Percentiles rank a stretch among this genome's conserved stretches.
phyloP scores from a whole-genome alignment of 495 filamentous ascomycete species.

The Penicillium parvum region DNA sequence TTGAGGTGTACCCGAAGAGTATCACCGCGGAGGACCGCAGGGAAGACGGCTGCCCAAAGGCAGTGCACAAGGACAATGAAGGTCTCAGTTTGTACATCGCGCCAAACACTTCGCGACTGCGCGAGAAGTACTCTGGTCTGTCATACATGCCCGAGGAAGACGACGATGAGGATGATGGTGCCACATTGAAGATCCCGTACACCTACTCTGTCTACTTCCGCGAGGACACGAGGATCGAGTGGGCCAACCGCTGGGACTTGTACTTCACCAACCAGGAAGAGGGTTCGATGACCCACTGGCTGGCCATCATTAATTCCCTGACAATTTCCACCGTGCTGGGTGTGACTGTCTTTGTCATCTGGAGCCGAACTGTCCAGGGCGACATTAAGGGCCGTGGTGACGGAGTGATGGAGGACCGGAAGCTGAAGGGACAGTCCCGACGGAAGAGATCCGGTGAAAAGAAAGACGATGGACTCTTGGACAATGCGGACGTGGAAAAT shows the following conservation, averaged over 20 bases:
- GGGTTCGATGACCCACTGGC: slow-evolving; percentile 81
- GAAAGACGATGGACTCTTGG: slow-evolving; percentile 55
- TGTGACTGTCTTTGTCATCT: slow-evolving; percentile 79
- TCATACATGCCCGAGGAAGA: slow-evolving; percentile 55
- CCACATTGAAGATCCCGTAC: slow-evolving; percentile 75
- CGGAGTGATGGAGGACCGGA: slow-evolving; percentile 62
- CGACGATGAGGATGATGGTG: slow-evolving; percentile 60
- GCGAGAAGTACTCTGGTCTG: slow-evolving; percentile 53
- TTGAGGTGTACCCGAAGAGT: slow-evolving; percentile 91
- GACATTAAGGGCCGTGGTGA: slow-evolving; percentile 75
- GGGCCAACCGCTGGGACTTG: slow-evolving; percentile 84
- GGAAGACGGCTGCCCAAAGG: slow-evolving; percentile 60
- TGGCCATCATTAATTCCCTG: slow-evolving; percentile 87
- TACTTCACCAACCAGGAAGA: slow-evolving; percentile 93
- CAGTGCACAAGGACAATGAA: slow-evolving; percentile 57
- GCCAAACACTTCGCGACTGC: slow-evolving; percentile 55
- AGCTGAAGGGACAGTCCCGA: slow-evolving; percentile 49
- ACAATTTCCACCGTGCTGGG: slow-evolving; percentile 80
- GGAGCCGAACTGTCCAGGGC: slow-evolving; percentile 74
- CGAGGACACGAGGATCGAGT: slow-evolving; percentile 78
- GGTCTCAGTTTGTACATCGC: slow-evolving; percentile 65
- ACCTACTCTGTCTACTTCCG: slow-evolving; percentile 92
- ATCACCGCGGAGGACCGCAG: slow-evolving; percentile 59
- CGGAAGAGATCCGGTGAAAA: slow-evolving; percentile 52
- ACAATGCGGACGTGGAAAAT: slow-evolving; percentile 53